phyloP scores from a whole-genome alignment of 352 stramenopile species.

The Phytopythium litorale region DNA sequence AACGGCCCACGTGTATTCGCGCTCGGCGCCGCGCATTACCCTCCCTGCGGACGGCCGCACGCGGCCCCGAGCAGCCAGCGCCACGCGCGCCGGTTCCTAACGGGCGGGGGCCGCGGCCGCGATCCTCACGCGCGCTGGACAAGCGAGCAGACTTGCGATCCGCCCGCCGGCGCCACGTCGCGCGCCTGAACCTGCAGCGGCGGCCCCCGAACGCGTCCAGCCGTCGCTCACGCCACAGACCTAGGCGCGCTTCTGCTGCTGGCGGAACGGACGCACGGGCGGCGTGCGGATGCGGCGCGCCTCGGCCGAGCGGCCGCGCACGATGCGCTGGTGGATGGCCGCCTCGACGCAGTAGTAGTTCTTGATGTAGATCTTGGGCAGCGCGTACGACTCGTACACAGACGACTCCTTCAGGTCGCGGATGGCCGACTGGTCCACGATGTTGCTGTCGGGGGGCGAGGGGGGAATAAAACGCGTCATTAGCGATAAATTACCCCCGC shows the following conservation, averaged over 20 bases:
- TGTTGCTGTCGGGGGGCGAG: slow-evolving; percentile 83
- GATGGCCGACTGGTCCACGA: slow-evolving; percentile 98
- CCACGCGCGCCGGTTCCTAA: slow-evolving; percentile 1
- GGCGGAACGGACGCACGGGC: slow-evolving; percentile 81
- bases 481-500: not conserved
- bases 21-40: not conserved
- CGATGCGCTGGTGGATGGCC: slow-evolving; percentile 99
- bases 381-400: slow-evolving; percentile 98
- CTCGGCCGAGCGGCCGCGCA: slow-evolving; percentile 94
- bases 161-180: too few relatives aligned
- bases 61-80: not conserved
- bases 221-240: not conserved
- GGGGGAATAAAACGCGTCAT: not conserved
- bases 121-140: not conserved
- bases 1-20: slow-evolving; percentile 16
- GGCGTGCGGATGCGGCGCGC: slow-evolving; percentile 93
- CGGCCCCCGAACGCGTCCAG: too few relatives aligned
- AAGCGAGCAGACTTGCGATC: not conserved
- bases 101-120: not conserved
- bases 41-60: not conserved
- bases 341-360: slow-evolving; percentile 99
- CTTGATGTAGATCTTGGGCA: slow-evolving; percentile 99
- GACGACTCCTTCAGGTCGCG: slow-evolving; percentile 98
- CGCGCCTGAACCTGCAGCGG: too few relatives aligned
- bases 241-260: slow-evolving; percentile 62